phyloP scores from a whole-genome alignment of 2,329 filamentous ascomycete species.

The Talaromyces amestolkiae region DNA sequence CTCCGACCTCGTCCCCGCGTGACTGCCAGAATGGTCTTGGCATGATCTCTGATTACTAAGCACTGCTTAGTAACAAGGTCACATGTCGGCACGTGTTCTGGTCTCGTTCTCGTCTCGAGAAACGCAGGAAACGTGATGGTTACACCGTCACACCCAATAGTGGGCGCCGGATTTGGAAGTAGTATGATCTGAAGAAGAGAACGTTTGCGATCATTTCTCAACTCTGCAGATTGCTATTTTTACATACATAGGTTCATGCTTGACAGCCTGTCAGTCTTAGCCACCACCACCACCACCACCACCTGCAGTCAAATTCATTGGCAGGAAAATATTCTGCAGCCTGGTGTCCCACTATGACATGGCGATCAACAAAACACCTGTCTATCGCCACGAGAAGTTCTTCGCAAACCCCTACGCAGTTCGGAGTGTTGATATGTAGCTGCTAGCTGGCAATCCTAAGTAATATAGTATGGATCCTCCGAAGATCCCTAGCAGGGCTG shows the following conservation, averaged over 20 bases:
- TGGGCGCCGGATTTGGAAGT: not conserved
- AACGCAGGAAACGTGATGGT: not conserved
- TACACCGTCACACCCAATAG: not conserved
- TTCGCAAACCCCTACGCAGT: not conserved
- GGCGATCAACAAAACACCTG: not conserved
- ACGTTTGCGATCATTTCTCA: not conserved
- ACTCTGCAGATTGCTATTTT: not conserved
- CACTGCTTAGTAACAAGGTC: not conserved
- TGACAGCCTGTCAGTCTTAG: not conserved
- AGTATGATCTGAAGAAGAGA: not conserved
- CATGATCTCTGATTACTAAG: not conserved
- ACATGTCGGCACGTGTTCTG: not conserved
- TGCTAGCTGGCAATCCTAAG: not conserved
- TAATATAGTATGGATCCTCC: not conserved
- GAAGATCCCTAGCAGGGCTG: not conserved
- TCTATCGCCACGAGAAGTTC: not conserved
- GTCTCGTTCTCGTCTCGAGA: not conserved
- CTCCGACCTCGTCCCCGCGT: not conserved
- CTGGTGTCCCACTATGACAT: not conserved
- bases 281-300: slow-evolving; percentile 6
- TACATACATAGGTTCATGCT: not conserved
- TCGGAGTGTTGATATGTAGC: not conserved
- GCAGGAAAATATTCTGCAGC: slow-evolving; percentile 7
- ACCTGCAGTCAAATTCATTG: not conserved
- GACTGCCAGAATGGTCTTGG: not conserved